Conservation (phyloP, 1,284 basidiomycete genomes). For the Moesziomyces antarcticus region DNA sequence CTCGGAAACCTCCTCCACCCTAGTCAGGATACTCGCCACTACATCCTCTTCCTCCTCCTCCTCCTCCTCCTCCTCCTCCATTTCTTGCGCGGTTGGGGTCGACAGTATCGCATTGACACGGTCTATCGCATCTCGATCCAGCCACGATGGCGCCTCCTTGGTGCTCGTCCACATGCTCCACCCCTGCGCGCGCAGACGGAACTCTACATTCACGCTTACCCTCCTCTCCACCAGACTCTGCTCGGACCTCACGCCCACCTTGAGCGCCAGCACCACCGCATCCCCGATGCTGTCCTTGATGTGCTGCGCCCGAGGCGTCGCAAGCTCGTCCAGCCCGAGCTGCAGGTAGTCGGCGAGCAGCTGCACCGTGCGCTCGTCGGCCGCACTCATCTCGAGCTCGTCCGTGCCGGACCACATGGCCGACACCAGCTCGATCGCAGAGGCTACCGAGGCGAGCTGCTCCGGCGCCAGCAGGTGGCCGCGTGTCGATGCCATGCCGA, state of each 20-base stretch:
- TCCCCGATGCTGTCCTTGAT: slow-evolving; percentile 32
- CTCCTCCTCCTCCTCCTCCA: too few species aligned
- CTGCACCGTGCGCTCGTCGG: slow-evolving; percentile 13
- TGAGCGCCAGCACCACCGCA: slow-evolving; percentile 28
- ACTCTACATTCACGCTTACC: slow-evolving; percentile 24
- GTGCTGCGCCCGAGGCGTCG: background rate
- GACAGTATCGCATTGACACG: slow-evolving; percentile 15
- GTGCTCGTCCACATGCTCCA: slow-evolving; percentile 23
- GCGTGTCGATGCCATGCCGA: too few species aligned
- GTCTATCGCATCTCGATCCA: slow-evolving; percentile 18
- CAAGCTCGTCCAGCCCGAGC: slow-evolving; percentile 29
- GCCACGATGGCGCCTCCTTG: slow-evolving; percentile 28
- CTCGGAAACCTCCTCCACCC: slow-evolving; percentile 28
- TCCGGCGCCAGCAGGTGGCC: slow-evolving; percentile 37
- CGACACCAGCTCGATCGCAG: slow-evolving; percentile 40
- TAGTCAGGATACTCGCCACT: slow-evolving; percentile 3
- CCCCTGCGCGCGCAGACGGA: slow-evolving; percentile 7
- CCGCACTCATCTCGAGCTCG: slow-evolving; percentile 18
- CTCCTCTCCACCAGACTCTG: slow-evolving; percentile 1
- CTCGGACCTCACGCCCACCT: slow-evolving; percentile 11
- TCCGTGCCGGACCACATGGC: slow-evolving; percentile 52
- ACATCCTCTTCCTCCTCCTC: slow-evolving; percentile 19
- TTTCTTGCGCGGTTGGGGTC: background rate
- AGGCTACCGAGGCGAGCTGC: slow-evolving; percentile 15
- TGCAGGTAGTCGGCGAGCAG: slow-evolving; percentile 32